phyloP scores from a whole-genome alignment of 140 eudicot species.

The Oenanthe javanica region DNA sequence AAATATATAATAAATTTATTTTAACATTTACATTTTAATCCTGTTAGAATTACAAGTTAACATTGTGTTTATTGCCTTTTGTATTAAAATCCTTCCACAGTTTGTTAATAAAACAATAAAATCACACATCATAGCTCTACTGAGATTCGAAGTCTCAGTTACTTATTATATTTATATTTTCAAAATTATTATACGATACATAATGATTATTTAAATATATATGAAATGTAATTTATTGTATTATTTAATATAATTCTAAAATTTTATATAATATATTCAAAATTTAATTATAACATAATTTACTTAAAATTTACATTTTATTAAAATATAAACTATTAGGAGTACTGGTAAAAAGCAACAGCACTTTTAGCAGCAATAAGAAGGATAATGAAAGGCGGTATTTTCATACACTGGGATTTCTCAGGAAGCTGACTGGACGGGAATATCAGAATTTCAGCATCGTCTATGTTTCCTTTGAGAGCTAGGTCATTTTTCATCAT shows the following conservation, averaged over 20 bases:
- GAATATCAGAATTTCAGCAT: slow-evolving; percentile 80
- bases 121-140: neutral
- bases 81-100: too few relatives aligned
- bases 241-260: neutral
- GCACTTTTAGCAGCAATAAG: neutral
- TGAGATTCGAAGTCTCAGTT: neutral
- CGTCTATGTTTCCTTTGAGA: slow-evolving; percentile 68
- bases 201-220: neutral
- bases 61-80: too few relatives aligned
- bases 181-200: neutral
- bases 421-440: slow-evolving; percentile 86
- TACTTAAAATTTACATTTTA: neutral
- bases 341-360: neutral
- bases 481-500: slow-evolving; percentile 89
- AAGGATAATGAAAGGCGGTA: neutral
- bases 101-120: neutral
- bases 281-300: neutral
- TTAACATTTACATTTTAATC: too few relatives aligned
- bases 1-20: too few relatives aligned
- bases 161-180: neutral
- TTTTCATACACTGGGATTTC: slow-evolving; percentile 65
- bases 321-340: neutral
- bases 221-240: neutral
- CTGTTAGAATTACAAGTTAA: too few relatives aligned
- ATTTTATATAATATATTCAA: neutral